A percentile compares a stretch with the other conserved stretches of the same genome.
Evolutionary conservation across 2,329 filamentous ascomycete genomes (phyloP).

Genomic region (Xylariaceae sp.): DNA sequence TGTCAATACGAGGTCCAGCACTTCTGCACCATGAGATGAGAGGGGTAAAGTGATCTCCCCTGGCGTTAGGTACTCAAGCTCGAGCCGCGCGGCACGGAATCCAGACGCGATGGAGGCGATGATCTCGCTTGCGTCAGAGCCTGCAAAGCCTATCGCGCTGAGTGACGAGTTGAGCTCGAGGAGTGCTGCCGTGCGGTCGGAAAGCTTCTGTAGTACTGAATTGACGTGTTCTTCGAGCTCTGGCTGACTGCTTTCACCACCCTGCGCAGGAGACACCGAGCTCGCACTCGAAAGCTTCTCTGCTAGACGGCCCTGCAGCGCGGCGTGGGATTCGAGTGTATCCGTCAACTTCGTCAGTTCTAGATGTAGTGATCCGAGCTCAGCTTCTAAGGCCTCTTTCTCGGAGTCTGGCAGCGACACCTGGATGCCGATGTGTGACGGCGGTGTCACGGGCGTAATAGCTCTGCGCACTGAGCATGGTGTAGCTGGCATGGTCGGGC

Average conservation of each 20-base stretch:
- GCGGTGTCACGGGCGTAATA: constrained; percentile 32
- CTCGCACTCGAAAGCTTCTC: constrained; percentile 33
- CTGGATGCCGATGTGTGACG: constrained; percentile 50
- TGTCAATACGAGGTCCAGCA: constrained; percentile 61
- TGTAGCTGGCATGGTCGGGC: constrained; percentile 45
- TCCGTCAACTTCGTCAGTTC: constrained; percentile 56
- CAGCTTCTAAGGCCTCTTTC: constrained; percentile 51
- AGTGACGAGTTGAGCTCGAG: constrained; percentile 54
- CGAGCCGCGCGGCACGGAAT: constrained; percentile 64
- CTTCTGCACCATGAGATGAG: constrained; percentile 58
- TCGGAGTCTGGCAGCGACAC: constrained; percentile 51
- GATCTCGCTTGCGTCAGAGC: constrained; percentile 55
- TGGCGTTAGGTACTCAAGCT: constrained; percentile 67
- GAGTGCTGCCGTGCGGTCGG: constrained; percentile 57
- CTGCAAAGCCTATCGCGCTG: constrained; percentile 57
- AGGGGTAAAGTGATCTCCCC: constrained; percentile 63
- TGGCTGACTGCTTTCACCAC: constrained; percentile 24
- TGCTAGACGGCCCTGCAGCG: constrained; percentile 46
- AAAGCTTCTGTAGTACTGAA: constrained; percentile 52
- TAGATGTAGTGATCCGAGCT: constrained; percentile 55
- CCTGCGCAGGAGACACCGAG: not conserved
- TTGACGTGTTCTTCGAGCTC: constrained; percentile 53
- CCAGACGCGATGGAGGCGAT: constrained; percentile 54
- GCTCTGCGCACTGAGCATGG: constrained; percentile 44
- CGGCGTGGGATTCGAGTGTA: constrained; percentile 56